Evolutionary conservation across 129 eudicot species (phyloP), one percentile per base, ranked within the genome.

Genomic region (Lactuca sativa): DNA sequence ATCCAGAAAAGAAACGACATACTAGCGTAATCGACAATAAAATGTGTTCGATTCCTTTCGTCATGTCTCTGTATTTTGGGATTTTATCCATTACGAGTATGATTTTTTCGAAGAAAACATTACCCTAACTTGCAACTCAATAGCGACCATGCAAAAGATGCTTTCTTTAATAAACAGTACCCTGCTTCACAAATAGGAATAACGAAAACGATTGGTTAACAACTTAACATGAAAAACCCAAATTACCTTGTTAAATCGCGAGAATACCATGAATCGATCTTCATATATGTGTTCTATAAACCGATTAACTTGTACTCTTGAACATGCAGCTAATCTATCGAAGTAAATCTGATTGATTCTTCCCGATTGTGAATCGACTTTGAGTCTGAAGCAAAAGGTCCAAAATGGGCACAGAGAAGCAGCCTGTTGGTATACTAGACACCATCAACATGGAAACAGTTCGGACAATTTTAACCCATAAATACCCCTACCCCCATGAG

Each of bases 401-500:
- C 51, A 58, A 64, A 17, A 90, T 90, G 95, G 88, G 87, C 2
- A 74, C 95, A 32, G 86, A 85, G 37, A 87, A 67, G 80, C 82
- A 88, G 70, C 52, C 85, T 15, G 78, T n/a, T 74, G 95, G 96
- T 74, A 77, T 92, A 65, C 72, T 92, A 55, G 97, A 88, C 72
- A 84, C 87, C 10, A 73, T 92, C 13, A 88, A 82, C 66, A 92
- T 93, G 97, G 92, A 87, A 80, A 85, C 85, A 49, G 92, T 93
- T 17, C 77, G 98, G 77, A 93, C 92, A 52, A 93, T 93, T 55
- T 62, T 89, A 33, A 82, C 90, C 17, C 90, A 89, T 57, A 80
- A 90, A 25, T 89, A 86, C 73, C 96, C 98, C 7, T 93, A 93
- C 73, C 98, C 98, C 1, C 98, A 93, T 54, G 90, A 93, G 66